Percentiles rank a stretch among this genome's conserved stretches.
Evolutionary conservation across 345 rosid genomes (phyloP).

Genomic region (Ceriops zippeliana): DNA sequence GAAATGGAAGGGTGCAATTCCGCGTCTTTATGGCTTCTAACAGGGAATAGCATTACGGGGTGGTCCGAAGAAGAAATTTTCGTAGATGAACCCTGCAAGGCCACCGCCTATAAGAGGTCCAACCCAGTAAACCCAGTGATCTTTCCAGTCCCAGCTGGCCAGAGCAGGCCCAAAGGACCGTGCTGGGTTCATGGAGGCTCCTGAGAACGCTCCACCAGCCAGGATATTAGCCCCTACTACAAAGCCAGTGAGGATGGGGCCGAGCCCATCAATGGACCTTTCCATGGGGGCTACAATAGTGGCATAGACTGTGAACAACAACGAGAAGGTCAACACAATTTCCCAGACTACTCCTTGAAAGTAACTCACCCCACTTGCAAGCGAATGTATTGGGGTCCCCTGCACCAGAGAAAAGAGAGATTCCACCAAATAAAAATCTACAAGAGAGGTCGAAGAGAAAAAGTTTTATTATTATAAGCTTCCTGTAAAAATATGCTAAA

Average conservation of each 20-base stretch:
- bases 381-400: slow-evolving; percentile 58
- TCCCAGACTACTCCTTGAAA: slow-evolving; percentile 76
- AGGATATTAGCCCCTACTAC: slow-evolving; percentile 77
- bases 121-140: slow-evolving; percentile 93
- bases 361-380: slow-evolving; percentile 65
- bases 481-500: not conserved
- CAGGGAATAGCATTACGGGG: slow-evolving; percentile 36
- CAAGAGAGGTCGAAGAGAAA: not conserved
- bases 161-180: slow-evolving; percentile 87
- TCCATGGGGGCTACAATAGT: slow-evolving; percentile 89
- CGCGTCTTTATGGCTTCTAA: not conserved
- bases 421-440: too few species aligned
- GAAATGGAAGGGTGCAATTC: not conserved
- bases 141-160: slow-evolving; percentile 79
- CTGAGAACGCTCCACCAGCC: slow-evolving; percentile 82
- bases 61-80: slow-evolving; percentile 59
- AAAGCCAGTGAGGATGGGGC: slow-evolving; percentile 66
- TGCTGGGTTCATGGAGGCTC: slow-evolving; percentile 97
- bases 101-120: slow-evolving; percentile 83
- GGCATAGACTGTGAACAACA: slow-evolving; percentile 81
- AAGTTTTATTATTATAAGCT: too few species aligned
- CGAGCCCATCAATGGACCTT: slow-evolving; percentile 66
- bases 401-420: slow-evolving; percentile 5
- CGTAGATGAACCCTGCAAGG: slow-evolving; percentile 67
- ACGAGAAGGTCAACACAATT: slow-evolving; percentile 65